Conservation (phyloP, 1,284 basidiomycete genomes). For the Coniferiporia weirii region DNA sequence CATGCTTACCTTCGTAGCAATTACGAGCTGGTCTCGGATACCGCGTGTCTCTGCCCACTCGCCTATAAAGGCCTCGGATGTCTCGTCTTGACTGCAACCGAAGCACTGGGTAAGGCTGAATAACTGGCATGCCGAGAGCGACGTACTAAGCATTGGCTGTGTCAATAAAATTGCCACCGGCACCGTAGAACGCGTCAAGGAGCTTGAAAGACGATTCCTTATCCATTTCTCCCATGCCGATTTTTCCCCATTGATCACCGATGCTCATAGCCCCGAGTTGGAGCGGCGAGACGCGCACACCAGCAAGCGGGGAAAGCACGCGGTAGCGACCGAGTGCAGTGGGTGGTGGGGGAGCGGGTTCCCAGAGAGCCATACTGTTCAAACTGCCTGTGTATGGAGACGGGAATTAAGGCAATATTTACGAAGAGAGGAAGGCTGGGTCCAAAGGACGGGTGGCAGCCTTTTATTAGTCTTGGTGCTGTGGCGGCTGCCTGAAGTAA, state of each 20-base stretch:
- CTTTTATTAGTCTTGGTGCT: too few relatives aligned
- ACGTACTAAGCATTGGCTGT: slow-evolving; percentile 18
- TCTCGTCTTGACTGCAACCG: slow-evolving; percentile 32
- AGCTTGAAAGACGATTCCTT: slow-evolving; percentile 20
- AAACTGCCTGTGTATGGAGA: too few relatives aligned
- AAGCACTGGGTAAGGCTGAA: too few relatives aligned
- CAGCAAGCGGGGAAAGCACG: slow-evolving; percentile 37
- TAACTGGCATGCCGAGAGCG: too few relatives aligned
- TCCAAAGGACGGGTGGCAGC: too few relatives aligned
- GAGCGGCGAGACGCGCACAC: slow-evolving; percentile 39
- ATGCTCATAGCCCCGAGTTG: slow-evolving; percentile 41
- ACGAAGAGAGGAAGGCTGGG: too few relatives aligned
- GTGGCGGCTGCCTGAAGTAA: too few relatives aligned
- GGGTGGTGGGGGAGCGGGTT: slow-evolving; percentile 6
- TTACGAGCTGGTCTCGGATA: slow-evolving; percentile 41
- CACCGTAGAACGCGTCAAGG: slow-evolving; percentile 18
- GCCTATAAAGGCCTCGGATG: slow-evolving; percentile 38
- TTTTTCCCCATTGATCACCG: slow-evolving; percentile 32
- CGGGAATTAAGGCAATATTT: too few relatives aligned
- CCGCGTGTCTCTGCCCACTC: slow-evolving; percentile 41
- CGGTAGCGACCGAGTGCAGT: slow-evolving; percentile 30
- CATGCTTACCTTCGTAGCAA: slow-evolving; percentile 38
- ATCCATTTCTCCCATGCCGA: slow-evolving; percentile 14
- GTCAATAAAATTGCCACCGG: slow-evolving; percentile 21
- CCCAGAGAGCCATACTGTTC: too few relatives aligned